These are phyloP conservation scores for Carallia brachiata DNA, from an alignment of 345 rosid genomes.

Conservation along the genomic window DNA sequence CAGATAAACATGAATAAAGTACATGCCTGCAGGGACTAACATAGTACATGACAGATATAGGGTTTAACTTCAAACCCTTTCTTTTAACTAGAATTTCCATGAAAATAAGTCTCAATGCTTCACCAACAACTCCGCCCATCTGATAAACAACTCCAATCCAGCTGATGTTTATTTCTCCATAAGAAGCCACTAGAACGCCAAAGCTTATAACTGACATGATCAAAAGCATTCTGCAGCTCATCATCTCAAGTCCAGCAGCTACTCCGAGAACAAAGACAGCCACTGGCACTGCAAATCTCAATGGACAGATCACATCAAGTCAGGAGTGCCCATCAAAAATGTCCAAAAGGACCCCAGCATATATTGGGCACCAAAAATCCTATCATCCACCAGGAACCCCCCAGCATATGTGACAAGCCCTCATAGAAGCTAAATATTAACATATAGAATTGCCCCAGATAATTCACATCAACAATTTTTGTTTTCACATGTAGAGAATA, in stretches of 20 bases:
- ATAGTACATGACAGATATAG: constrained; percentile 87
- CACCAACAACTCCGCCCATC: constrained; percentile 99
- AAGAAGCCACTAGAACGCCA: constrained; percentile 95
- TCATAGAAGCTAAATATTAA: not conserved
- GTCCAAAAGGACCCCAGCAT: not conserved
- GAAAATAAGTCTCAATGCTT: constrained; percentile 83
- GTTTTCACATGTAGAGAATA: not conserved
- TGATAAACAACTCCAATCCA: constrained; percentile 98
- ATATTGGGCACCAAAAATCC: constrained; percentile 1
- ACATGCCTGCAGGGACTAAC: constrained; percentile 98
- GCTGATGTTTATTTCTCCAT: constrained; percentile 83
- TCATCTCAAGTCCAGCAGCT: constrained; percentile 89
- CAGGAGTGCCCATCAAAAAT: constrained; percentile 3
- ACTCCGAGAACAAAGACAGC: constrained; percentile 95
- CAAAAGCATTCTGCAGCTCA: constrained; percentile 92
- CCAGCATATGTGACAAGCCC: too few relatives aligned
- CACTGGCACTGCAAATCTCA: constrained; percentile 85
- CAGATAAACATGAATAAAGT: constrained; percentile 5
- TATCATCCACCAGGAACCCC: not conserved
- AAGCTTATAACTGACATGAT: constrained; percentile 94
- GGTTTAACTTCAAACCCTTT: constrained; percentile 90
- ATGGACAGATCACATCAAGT: constrained; percentile 22
- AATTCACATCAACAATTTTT: not conserved
- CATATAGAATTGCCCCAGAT: not conserved
- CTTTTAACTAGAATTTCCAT: constrained; percentile 95